phyloP scores from a whole-genome alignment of 2,329 filamentous ascomycete species.

The Arthroderma sp. region DNA sequence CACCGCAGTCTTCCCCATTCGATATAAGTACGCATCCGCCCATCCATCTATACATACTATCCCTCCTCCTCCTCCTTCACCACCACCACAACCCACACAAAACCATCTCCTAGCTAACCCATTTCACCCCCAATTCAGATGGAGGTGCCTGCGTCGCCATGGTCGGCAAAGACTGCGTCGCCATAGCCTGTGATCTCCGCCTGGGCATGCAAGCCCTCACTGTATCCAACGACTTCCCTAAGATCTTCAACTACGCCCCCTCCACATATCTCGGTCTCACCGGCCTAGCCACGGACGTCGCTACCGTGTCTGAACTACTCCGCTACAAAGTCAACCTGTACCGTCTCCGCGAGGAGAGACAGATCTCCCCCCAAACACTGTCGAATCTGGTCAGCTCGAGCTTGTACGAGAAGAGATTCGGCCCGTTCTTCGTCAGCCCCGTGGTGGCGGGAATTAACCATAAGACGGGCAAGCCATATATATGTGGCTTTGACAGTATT shows the following conservation, averaged over 20 bases:
- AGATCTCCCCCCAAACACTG: constrained; percentile 88
- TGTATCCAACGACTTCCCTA: constrained; percentile 98
- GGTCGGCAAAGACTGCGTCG: constrained; percentile 99
- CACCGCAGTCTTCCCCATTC: constrained; percentile 67
- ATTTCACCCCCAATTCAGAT: constrained; percentile 29
- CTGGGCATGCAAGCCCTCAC: constrained; percentile 93
- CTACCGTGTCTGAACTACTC: constrained; percentile 90
- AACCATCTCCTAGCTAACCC: not conserved
- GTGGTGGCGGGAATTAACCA: constrained; percentile 91
- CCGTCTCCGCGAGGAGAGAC: constrained; percentile 90
- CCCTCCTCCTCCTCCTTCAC: constrained; percentile 11
- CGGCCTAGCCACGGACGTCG: constrained; percentile 89
- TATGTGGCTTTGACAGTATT: constrained; percentile 98
- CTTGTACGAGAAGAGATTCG: constrained; percentile 91
- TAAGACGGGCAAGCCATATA: constrained; percentile 88
- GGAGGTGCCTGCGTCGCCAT: constrained; percentile 96
- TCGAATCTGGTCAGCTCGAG: constrained; percentile 86
- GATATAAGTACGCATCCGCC: constrained; percentile 62
- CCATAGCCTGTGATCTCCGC: constrained; percentile 96
- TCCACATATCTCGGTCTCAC: constrained; percentile 92
- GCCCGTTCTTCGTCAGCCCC: constrained; percentile 89
- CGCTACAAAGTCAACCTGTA: constrained; percentile 99
- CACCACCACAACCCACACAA: constrained; percentile 2
- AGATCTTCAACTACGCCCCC: constrained; percentile 89
- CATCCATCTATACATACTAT: constrained; percentile 1